Conservation (phyloP, 2,329 filamentous ascomycete genomes). For the Sporothrix protearum region DNA sequence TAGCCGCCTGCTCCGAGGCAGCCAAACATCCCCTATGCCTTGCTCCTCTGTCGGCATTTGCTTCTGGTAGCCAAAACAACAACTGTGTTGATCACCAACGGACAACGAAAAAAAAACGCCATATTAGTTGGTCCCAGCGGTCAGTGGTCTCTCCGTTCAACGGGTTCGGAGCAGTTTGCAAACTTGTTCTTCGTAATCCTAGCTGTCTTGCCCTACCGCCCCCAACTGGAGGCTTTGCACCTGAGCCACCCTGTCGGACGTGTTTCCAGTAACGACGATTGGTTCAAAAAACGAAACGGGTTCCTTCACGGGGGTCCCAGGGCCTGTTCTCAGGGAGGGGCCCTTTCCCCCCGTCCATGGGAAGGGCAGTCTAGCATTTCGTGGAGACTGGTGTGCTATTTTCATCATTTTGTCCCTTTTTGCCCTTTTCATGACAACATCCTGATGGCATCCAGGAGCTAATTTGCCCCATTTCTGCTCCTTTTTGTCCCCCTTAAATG, state of each 20-base stretch:
- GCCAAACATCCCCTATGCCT: neutral
- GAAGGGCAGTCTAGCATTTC: slow-evolving; percentile 1
- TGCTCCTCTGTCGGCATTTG: neutral
- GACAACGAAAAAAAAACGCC: neutral
- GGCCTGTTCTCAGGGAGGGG: neutral
- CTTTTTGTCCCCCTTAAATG: neutral
- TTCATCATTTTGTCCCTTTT: neutral
- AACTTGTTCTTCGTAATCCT: neutral
- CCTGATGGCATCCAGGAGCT: slow-evolving; percentile 6
- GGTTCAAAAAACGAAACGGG: neutral
- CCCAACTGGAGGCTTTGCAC: neutral
- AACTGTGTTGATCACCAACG: neutral
- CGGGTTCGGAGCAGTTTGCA: neutral
- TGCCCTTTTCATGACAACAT: slow-evolving; percentile 3
- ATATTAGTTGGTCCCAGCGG: neutral
- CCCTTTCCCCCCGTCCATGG: neutral
- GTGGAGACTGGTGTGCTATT: neutral
- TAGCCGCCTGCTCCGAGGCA: neutral
- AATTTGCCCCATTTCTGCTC: neutral
- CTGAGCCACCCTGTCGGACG: neutral
- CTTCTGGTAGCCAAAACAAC: too few relatives aligned
- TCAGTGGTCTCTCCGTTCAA: neutral
- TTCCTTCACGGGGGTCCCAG: neutral
- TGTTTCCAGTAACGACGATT: neutral
- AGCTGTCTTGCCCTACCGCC: neutral